Base-by-base conservation (phyloP, 148 eudicot genomes). In the Heliosperma pusillum region DNA sequence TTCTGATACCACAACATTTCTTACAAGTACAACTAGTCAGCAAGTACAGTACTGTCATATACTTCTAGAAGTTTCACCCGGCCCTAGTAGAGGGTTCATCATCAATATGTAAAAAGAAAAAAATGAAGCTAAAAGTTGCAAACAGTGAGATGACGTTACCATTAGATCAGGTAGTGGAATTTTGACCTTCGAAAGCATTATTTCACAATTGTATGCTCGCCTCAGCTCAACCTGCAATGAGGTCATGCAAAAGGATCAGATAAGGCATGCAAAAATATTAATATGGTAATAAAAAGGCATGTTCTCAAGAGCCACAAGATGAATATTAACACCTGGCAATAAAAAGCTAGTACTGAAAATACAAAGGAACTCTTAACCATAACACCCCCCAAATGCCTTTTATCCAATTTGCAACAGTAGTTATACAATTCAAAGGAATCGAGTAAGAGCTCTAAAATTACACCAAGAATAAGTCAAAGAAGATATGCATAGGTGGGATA, bases 191-290 rank as follows among this genome's bases (percentile, higher is more conserved):
- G 97, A 74, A 74, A 93, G 89, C 98, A 93, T 91, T 64, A 93
- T 93, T 85, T 89, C 98, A 82, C 98, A 93, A 68, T 91, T 91
- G 82, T 88, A 85, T 71, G 98, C 98, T 81, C 98, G 80, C 74
- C 91, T 83, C 21, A 86, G 87, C 67, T 93, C 97, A 82, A 93
- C 76, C 98, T 93, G 89, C 88, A 85, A 63, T 60, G 74, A 63
- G 29, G 17, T n/a, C 62, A 72, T 17, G 74, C 26, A 67, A n/a
- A 76, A 61, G 57, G 50, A 68, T 73, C 64, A 72, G 66, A 73
- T 12, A 36, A 4, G 15, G 15, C 21, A 67, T 36, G 73, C 61
- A 76, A 65, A 72, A 0, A 64, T 25, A 50, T 40, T 55, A 50
- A 62, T 7, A 16, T 9, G 7, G 25, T 13, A 63, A 3, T 29